phyloP scores from a whole-genome alignment of 345 rosid species.

The Alliaria petiolata region DNA sequence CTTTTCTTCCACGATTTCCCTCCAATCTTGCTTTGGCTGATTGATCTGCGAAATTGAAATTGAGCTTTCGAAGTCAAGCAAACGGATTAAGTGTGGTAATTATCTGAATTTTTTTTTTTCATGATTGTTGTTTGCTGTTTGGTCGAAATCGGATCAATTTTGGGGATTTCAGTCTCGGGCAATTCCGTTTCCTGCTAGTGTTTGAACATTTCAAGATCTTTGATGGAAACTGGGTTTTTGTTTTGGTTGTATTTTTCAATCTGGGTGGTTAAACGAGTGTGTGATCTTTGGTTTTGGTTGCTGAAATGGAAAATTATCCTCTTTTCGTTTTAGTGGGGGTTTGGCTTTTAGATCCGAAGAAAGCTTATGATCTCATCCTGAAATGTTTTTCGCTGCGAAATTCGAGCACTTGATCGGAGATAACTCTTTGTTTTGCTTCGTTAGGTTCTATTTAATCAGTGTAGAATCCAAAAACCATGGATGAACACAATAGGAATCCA shows the following conservation, averaged over 20 bases:
- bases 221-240: not conserved
- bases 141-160: not conserved
- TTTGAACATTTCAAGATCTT: not conserved
- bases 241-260: not conserved
- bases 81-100: not conserved
- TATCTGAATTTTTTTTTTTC: not conserved
- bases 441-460: slow-evolving; percentile 9
- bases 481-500: slow-evolving; percentile 24
- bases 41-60: slow-evolving; percentile 7
- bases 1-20: not conserved
- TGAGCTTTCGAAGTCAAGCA: not conserved
- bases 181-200: not conserved
- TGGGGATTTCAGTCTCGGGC: not conserved
- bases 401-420: not conserved
- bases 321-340: not conserved
- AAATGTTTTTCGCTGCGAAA: not conserved
- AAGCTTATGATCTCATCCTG: not conserved
- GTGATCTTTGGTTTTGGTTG: slow-evolving; percentile 1
- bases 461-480: slow-evolving; percentile 1
- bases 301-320: not conserved
- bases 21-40: not conserved
- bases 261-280: not conserved
- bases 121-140: not conserved
- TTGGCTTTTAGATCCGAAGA: not conserved
- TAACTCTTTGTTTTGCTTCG: not conserved